Base-by-base conservation (phyloP, 495 filamentous ascomycete species). In the Tetracladium setigerum region DNA sequence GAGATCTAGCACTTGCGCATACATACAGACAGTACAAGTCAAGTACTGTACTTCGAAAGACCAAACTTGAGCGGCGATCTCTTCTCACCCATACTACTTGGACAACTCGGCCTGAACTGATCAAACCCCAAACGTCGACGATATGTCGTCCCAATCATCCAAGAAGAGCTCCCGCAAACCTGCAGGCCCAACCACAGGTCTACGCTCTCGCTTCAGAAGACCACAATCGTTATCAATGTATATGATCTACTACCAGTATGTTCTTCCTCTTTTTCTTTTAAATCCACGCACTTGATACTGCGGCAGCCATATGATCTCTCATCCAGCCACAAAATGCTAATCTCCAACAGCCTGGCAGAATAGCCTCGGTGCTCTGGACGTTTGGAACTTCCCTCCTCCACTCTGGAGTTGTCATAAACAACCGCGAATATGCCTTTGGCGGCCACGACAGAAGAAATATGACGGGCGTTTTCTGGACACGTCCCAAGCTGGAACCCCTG, bases 381-480 rank as follows among this genome's bases (percentile, higher is more conserved):
- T 52, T 89, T 38, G 86, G 86, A 36, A 69, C 76, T 31, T 81
- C 79, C 17, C 78, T 89, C 24, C 74, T 89, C 5, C 86, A 91
- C 62, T 84, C 84, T 2, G 86, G 83, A 41, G 81, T 91, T 32
- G 79, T 84, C n/a, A 83, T 91, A 55, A 75, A 79, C 50, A 75
- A 80, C 42, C 73, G 71, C 35, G 86, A 91, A 67, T 91, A 89
- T 58, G 86, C 86, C 4, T 91, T 81, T 55, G 86, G 86, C n/a
- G 86, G 86, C 0, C 86, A 91, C 59, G 77, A 84, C 56, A 67
- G 69, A 38, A 74, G 57, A n/a, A 72, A 71, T 4, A 58, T 79
- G 31, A 86, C 81, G 5, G 86, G 86, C 24, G 86, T 90, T 6
- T 91, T 89, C 64, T 86, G 77, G 77, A 89, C 84, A 7, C 75